phyloP scores from a whole-genome alignment of 306 rosid genomes.

The Fragaria nilgerrensis region DNA sequence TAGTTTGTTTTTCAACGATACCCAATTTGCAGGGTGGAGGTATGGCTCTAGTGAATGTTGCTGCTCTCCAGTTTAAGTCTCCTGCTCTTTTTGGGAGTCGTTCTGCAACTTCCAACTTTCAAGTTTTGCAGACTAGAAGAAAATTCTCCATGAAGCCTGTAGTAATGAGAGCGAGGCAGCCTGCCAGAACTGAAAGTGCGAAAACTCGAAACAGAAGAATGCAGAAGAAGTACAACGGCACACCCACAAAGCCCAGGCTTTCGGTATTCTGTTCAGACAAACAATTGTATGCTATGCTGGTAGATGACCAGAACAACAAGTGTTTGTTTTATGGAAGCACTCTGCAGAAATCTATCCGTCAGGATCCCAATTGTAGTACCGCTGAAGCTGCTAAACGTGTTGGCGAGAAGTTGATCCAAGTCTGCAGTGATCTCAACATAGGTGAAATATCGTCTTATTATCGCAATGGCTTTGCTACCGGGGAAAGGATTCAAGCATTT shows the following conservation, averaged over 20 bases:
- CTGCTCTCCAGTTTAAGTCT: constrained; percentile 36
- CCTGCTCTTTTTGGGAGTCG: constrained; percentile 38
- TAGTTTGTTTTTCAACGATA: background rate
- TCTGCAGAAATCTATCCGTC: constrained; percentile 61
- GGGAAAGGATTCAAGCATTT: constrained; percentile 68
- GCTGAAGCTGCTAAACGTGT: constrained; percentile 74
- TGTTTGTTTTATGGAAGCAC: constrained; percentile 85
- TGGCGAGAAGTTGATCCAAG: constrained; percentile 70
- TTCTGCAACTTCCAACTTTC: constrained; percentile 32
- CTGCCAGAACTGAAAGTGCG: constrained; percentile 55
- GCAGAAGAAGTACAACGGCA: constrained; percentile 79
- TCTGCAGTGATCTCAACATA: constrained; percentile 62
- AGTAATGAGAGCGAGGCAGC: constrained; percentile 56
- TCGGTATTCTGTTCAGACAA: constrained; percentile 86
- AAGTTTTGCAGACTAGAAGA: constrained; percentile 35
- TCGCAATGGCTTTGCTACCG: constrained; percentile 64
- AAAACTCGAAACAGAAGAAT: constrained; percentile 66
- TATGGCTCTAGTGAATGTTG: constrained; percentile 43
- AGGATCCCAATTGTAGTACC: constrained; percentile 45
- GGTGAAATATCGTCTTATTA: constrained; percentile 76
- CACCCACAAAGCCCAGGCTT: constrained; percentile 71
- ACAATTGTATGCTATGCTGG: constrained; percentile 85
- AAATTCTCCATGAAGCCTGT: constrained; percentile 42
- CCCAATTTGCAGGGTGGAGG: background rate
- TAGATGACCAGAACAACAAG: constrained; percentile 79